A percentile compares a stretch with the other conserved stretches of the same genome.
phyloP scores from a whole-genome alignment of 2,329 filamentous ascomycete species.

The Blastomyces parvus region DNA sequence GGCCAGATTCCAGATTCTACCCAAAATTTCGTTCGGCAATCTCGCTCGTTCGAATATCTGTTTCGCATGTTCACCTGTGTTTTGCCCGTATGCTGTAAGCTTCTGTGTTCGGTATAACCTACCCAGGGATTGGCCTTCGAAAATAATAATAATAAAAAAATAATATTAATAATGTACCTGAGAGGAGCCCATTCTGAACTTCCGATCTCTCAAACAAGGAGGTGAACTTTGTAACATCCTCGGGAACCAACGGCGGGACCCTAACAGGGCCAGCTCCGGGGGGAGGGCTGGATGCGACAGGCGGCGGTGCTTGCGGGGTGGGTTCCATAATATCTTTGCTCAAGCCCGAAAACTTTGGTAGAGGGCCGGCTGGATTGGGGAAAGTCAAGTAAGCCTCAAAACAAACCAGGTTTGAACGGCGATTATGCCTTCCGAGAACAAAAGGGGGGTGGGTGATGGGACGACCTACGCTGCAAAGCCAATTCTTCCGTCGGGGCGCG shows the following conservation, averaged over 20 bases:
- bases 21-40: conserved; percentile 78
- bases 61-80: conserved; percentile 69
- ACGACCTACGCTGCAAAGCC: conserved; percentile 59
- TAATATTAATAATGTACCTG: conserved; percentile 44
- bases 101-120: conserved; percentile 11
- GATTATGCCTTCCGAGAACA: background rate
- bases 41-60: conserved; percentile 91
- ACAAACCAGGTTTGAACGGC: background rate
- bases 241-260: conserved; percentile 77
- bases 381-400: conserved; percentile 7
- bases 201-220: conserved; percentile 84
- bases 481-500: conserved; percentile 71
- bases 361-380: conserved; percentile 52
- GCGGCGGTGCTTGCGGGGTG: conserved; percentile 45
- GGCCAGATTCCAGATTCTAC: conserved; percentile 91
- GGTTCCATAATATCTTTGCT: conserved; percentile 34
- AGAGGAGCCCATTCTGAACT: conserved; percentile 64
- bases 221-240: conserved; percentile 83
- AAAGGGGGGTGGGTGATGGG: background rate
- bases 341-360: conserved; percentile 85
- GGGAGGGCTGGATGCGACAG: conserved; percentile 43
- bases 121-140: background rate
- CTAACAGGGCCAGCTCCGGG: conserved; percentile 56
- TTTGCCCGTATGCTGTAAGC: conserved; percentile 3
- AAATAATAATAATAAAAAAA: conserved; percentile 10